Base-by-base conservation (phyloP, 202 grass and related monocot genomes). In the Schoenoplectus triqueter region DNA sequence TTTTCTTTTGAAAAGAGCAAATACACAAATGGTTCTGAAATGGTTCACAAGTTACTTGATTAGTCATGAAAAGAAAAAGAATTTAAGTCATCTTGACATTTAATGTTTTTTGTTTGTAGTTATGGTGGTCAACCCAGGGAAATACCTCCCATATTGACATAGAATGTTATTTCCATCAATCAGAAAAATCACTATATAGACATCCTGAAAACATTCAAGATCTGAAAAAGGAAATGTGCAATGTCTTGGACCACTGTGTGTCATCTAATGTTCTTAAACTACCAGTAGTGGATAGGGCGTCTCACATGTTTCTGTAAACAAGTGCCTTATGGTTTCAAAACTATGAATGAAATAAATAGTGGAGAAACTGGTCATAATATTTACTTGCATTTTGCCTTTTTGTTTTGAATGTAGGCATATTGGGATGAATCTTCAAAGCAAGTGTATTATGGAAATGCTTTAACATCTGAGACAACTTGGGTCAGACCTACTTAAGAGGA, bases 381-480 rank as follows among this genome's bases (percentile, higher is more conserved):
- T 31, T 31, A 31, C 31, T 31, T 31, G 22, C 64, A 18, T 21
- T 81, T 48, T 71, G 17, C n/a, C 62, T 69, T 80, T 14, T 40
- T 20, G 22, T 75, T 62, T 7, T 45, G 44, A 67, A 68, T 20
- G 9, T 90, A 96, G 96, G 96, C 86, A 67, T 99, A 96, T 85
- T 75, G 92, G 81, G 96, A 99, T 54, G 92, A 92, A 82, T 91
- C 90, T 65, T 90, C 92, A 1, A 94, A 92, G 75, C 89, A 92
- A 68, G 88, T 99, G 31, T 99, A 99, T 54, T 99, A 94, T 48
- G 96, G 92, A 74, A 99, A 94, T 88, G 90, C 31, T 87, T 78
- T 85, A 78, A 91, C 97, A 6, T 94, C 93, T 3, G 90, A 96
- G 82, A 99, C 97, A 20, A 88, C 84, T 4, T 99, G 97, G 97